phyloP scores from a whole-genome alignment of 257 asterid genomes.

The Nicotiana tomentosiformis region DNA sequence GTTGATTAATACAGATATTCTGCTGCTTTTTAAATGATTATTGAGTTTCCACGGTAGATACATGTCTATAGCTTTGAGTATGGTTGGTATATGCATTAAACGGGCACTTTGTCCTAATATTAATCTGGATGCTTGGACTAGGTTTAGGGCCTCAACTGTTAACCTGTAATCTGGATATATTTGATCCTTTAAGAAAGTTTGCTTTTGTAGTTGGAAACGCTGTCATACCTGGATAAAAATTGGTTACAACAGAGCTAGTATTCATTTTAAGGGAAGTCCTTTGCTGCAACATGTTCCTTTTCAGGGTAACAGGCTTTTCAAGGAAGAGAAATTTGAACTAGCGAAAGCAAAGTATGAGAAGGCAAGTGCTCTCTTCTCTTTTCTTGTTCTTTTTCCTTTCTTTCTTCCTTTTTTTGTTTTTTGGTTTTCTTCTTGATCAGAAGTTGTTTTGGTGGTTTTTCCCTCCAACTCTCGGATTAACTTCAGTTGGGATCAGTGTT shows the following conservation, averaged over 20 bases:
- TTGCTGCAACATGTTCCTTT: constrained; percentile 19
- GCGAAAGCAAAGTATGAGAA: constrained; percentile 94
- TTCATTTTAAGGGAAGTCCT: not conserved
- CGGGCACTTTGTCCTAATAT: not conserved
- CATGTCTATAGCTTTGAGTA: not conserved
- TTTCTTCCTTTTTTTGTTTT: not conserved
- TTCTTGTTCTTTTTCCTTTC: constrained; percentile 3
- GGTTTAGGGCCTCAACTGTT: not conserved
- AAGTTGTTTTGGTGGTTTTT: not conserved
- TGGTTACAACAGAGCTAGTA: not conserved
- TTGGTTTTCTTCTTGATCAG: constrained; percentile 3
- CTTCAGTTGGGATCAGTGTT: not conserved
- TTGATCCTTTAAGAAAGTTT: not conserved
- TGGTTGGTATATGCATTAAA: not conserved
- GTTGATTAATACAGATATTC: not conserved
- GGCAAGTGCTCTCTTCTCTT: constrained; percentile 40
- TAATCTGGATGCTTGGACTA: not conserved
- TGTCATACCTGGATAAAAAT: not conserved
- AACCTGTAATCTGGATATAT: not conserved
- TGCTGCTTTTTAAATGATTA: not conserved
- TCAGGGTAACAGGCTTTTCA: constrained; percentile 99
- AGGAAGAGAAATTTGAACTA: constrained; percentile 89
- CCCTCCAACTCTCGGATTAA: not conserved
- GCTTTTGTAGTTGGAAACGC: not conserved
- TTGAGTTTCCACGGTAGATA: not conserved